Evolutionary conservation across 176 grass and related monocot genomes (phyloP), one percentile per base, ranked within the genome.

Genomic region (Thinopyrum elongatum): DNA sequence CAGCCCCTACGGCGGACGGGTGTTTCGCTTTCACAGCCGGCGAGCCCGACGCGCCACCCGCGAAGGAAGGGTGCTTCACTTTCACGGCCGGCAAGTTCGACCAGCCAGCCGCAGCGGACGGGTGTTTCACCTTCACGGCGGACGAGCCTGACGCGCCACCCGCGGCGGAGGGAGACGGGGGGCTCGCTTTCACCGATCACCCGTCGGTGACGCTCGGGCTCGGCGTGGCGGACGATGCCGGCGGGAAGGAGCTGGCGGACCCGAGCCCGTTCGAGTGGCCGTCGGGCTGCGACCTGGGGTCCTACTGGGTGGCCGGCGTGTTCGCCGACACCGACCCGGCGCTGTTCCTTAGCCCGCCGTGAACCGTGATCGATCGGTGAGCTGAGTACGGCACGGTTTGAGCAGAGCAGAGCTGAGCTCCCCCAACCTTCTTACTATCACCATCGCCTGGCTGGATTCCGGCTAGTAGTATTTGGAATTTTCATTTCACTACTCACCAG

Each of bases 241-340:
- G 64, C 29, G 68, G 0, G 60, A 61, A 76, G 85, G 76, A 91
- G 81, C 5, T 38, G 14, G 0, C 81, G 22, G 89, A 84, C 68
- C 8, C 76, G 38, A 70, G 28, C 82, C 70, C 63, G 64, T 91
- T 91, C 82, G 90, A 91, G 86, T 91, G 90, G 90, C 86, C 86
- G 41, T 84, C 90, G 31, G 64, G 76, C 39, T 91, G 86, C 86
- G 90, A 91, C 62, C 61, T 91, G 23, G 90, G 82, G 11, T 77
- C 90, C 6, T 88, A 88, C 82, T 85, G 86, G 82, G 29, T 28
- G 27, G 13, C 76, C 25, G 11, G 82, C 60, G 77, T 84, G 53
- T 88, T 88, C 62, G 53, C 86, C 49, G 90, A 88, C 86, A 80
- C 77, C 38, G 86, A 91, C 4, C 86, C 86, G 64, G 76, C 65